A percentile compares a stretch with the other conserved stretches of the same genome.
Evolutionary conservation across 306 rosid genomes (phyloP).

Genomic region (Psophocarpus tetragonolobus): DNA sequence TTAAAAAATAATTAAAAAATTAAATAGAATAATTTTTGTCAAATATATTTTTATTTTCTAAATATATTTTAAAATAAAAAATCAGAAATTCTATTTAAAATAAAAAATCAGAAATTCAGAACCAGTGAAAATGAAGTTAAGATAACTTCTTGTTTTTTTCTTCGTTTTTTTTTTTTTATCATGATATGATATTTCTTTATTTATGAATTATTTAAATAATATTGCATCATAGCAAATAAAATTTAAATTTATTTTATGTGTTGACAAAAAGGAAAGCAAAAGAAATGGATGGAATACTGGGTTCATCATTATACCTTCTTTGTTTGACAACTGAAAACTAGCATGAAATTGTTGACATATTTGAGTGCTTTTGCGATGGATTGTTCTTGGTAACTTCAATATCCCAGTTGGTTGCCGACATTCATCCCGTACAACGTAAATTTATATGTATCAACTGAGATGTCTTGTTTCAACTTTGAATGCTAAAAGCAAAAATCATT

Average conservation of each 20-base stretch:
- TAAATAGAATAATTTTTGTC: too few species aligned
- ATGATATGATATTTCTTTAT: background rate
- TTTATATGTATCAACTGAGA: background rate
- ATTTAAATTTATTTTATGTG: background rate
- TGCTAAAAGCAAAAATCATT: background rate
- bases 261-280: background rate
- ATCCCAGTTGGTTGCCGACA: background rate
- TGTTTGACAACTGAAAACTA: conserved; percentile 1
- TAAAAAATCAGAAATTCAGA: too few species aligned
- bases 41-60: too few species aligned
- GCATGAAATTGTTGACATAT: conserved; percentile 37
- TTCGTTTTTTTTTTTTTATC: background rate
- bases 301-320: background rate
- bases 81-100: too few species aligned
- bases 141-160: too few species aligned
- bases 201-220: background rate
- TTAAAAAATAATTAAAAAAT: too few species aligned
- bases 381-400: background rate
- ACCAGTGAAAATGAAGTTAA: too few species aligned
- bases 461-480: background rate
- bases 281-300: conserved; percentile 2
- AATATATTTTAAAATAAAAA: too few species aligned
- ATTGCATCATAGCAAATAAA: background rate
- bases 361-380: conserved; percentile 29
- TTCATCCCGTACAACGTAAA: background rate